Evolutionary conservation across 2,329 filamentous ascomycete genomes (phyloP).

Genomic region (Aspergillus viridinutans): DNA sequence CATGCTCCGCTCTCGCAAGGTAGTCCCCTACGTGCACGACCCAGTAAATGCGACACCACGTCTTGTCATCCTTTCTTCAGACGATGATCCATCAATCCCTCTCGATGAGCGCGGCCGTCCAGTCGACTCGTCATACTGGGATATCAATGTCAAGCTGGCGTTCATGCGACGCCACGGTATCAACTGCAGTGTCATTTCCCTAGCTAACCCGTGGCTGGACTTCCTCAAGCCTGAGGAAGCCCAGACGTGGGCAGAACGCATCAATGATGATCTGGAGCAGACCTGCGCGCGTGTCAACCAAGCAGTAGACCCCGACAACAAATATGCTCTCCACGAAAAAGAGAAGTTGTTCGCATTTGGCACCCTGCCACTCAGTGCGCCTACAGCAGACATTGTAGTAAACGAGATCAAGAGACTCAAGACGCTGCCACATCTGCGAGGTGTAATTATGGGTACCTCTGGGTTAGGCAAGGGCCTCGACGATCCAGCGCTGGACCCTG

Average conservation of each 20-base stretch:
- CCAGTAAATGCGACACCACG: constrained; percentile 35
- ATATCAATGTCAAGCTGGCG: constrained; percentile 70
- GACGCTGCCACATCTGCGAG: constrained; percentile 64
- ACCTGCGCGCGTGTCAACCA: constrained; percentile 57
- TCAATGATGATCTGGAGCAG: constrained; percentile 73
- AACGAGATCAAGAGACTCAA: constrained; percentile 60
- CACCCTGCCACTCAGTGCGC: constrained; percentile 70
- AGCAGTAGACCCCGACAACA: constrained; percentile 15
- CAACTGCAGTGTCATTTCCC: constrained; percentile 75
- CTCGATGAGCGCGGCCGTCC: constrained; percentile 64
- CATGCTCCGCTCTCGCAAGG: constrained; percentile 51
- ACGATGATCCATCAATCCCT: constrained; percentile 39
- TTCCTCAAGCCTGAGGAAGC: constrained; percentile 65
- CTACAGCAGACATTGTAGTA: constrained; percentile 56
- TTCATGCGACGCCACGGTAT: constrained; percentile 88
- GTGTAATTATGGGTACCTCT: constrained; percentile 83
- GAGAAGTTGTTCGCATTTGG: constrained; percentile 78
- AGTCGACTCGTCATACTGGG: constrained; percentile 77
- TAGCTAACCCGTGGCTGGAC: constrained; percentile 93
- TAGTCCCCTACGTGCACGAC: constrained; percentile 44
- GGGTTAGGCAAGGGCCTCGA: constrained; percentile 78
- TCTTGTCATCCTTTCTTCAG: constrained; percentile 45
- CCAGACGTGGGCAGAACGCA: constrained; percentile 56
- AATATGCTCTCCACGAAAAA: constrained; percentile 41
- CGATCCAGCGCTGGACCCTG: constrained; percentile 66